Evolutionary conservation across 2,329 filamentous ascomycete genomes (phyloP).

Genomic region (Nothophoma quercina): DNA sequence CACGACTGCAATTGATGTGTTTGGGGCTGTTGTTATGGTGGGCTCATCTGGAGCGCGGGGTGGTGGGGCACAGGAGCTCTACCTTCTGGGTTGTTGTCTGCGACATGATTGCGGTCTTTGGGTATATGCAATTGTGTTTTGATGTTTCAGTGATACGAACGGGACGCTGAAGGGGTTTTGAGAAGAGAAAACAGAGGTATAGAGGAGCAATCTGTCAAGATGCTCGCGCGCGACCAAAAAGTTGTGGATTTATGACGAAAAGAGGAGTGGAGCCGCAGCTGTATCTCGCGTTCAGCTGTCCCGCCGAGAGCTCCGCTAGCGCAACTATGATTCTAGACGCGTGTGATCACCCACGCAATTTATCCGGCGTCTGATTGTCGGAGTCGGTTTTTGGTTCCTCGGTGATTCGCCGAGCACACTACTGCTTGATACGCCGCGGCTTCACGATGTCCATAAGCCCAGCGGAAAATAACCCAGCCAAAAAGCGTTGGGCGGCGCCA

Average conservation of each 20-base stretch:
- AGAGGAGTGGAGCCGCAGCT: constrained; percentile 35
- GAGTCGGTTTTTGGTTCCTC: constrained; percentile 15
- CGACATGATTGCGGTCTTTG: constrained; percentile 32
- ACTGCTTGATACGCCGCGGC: constrained; percentile 8
- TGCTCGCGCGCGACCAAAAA: constrained; percentile 28
- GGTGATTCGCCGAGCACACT: constrained; percentile 14
- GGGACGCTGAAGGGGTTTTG: background rate
- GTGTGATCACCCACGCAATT: constrained; percentile 42
- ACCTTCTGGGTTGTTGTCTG: constrained; percentile 44
- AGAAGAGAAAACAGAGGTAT: constrained; percentile 13
- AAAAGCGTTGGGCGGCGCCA: constrained; percentile 1
- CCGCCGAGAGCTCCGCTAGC: constrained; percentile 34
- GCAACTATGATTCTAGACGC: constrained; percentile 31
- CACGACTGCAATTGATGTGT: constrained; percentile 14
- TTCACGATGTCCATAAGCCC: constrained; percentile 3
- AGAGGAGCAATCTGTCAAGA: constrained; percentile 15
- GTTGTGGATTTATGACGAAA: constrained; percentile 34
- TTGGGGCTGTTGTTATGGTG: constrained; percentile 15
- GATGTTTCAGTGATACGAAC: background rate
- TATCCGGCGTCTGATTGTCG: constrained; percentile 42
- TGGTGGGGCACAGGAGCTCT: constrained; percentile 41
- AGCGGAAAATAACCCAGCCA: background rate
- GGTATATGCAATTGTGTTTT: background rate
- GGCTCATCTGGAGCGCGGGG: constrained; percentile 14
- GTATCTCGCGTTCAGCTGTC: constrained; percentile 37